Base-by-base conservation (phyloP, 2,329 filamentous ascomycete genomes). In the Diaporthe caulivora region DNA sequence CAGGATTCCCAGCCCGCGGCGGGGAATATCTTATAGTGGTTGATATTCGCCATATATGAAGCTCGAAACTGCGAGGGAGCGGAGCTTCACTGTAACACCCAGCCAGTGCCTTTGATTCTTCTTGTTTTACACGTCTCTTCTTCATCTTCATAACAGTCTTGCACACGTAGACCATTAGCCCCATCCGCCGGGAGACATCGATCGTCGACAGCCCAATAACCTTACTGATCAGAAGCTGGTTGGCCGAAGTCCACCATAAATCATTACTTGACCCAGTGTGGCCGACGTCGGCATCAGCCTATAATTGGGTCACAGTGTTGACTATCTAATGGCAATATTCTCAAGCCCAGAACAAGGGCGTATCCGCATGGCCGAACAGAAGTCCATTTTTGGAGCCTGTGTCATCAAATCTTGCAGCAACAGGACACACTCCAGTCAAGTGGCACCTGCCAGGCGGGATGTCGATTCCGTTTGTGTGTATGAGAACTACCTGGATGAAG, bases 381-480 rank as follows among this genome's bases (percentile, higher is more conserved):
- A 37, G 10, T n/a, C 15, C 26, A 29, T n/a, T 6, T 34, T 21
- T 1, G 18, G 15, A 21, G 42, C 34, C n/a, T 5, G 2, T 7
- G 6, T 26, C 21, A 26, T 17, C 21, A 37, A 37, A n/a, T 21
- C 21, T 34, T 8, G 6, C 44, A 51, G 29, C 31, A 51, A 13
- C n/a, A 40, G 18, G 3, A 40, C 3, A 26, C 13, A 40, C 7
- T n/a, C 34, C 21, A 9, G 5, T 40, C 47, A 40, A 40, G 44
- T 26, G 17, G 31, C 62, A 34, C 47, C 47, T 40, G 62, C 47
- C 31, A 53, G n/a, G 15, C 31, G n/a, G 13, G 55, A 53, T 24
- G 31, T 53, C 9, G 26, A 53, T 37, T 53, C 62, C 62, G 37
- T 53, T 65, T 67, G 62, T 67, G 31, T 67, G 34, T 65, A 40